phyloP scores from a whole-genome alignment of 1,284 basidiomycete species.

The Cutaneotrichosporon daszewskae region DNA sequence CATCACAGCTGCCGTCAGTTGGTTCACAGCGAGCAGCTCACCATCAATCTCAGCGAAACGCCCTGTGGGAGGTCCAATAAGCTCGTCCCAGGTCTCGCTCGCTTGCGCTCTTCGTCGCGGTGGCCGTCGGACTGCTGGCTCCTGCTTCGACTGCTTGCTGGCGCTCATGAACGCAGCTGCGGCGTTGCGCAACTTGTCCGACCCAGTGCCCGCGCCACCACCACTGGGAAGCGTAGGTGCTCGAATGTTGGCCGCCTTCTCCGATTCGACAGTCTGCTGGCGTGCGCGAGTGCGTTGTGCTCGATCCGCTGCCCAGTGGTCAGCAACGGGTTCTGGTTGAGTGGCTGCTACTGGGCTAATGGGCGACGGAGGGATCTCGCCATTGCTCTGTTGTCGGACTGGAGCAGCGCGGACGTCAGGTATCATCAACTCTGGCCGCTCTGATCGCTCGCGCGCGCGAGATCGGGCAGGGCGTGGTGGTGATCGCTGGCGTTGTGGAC shows the following conservation, averaged over 20 bases:
- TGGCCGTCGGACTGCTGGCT: constrained; percentile 4
- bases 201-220: constrained; percentile 4
- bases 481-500: background rate
- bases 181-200: constrained; percentile 32
- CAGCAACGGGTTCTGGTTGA: too few relatives aligned
- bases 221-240: background rate
- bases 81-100: constrained; percentile 21
- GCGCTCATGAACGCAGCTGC: constrained; percentile 41
- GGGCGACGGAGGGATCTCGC: too few relatives aligned
- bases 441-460: background rate
- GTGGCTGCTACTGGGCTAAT: too few relatives aligned
- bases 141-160: constrained; percentile 10
- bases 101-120: constrained; percentile 10
- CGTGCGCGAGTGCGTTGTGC: constrained; percentile 31
- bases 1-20: constrained; percentile 59
- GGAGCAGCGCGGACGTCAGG: too few relatives aligned
- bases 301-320: constrained; percentile 40
- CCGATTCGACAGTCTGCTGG: constrained; percentile 21
- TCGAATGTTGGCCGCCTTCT: constrained; percentile 8
- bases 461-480: constrained; percentile 2
- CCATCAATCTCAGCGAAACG: constrained; percentile 47
- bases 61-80: constrained; percentile 26
- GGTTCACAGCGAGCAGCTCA: constrained; percentile 8
- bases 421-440: too few relatives aligned
- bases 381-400: too few relatives aligned